Conservation (phyloP, 805 yeast species). For the Candida ficus region DNA sequence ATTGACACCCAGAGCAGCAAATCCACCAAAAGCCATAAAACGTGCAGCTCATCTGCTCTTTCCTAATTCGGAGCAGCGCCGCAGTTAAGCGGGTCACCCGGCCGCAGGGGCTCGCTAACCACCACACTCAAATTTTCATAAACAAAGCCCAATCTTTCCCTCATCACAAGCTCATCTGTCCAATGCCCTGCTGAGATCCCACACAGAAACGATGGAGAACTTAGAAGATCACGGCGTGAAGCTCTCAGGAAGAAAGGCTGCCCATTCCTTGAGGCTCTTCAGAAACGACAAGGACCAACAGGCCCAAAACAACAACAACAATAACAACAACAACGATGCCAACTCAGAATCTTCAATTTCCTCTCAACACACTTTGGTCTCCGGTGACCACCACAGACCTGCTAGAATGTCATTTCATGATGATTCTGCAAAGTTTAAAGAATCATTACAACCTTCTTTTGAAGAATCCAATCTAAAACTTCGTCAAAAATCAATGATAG, state of each 20-base stretch:
- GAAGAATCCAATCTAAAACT: neutral
- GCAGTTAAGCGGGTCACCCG: no score
- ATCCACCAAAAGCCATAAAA: no score
- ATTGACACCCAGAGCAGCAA: no score
- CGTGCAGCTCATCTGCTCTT: no score
- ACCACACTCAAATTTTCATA: no score
- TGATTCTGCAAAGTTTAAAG: no score
- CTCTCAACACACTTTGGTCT: neutral
- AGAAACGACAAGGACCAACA: slow-evolving; percentile 28
- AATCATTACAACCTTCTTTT: neutral
- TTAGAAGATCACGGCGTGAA: slow-evolving; percentile 8
- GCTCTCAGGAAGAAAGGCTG: slow-evolving; percentile 50
- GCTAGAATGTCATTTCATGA: no score
- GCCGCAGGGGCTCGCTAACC: no score
- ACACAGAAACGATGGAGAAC: neutral
- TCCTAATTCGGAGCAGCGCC: no score
- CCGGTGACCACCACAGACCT: no score
- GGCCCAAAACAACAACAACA: slow-evolving; percentile 1
- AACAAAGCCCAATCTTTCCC: no score
- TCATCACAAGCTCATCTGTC: no score
- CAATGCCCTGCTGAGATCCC: neutral
- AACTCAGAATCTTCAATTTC: neutral
- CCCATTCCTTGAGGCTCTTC: slow-evolving; percentile 50
- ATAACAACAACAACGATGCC: neutral
- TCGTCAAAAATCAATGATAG: neutral